Conservation (phyloP, 2,329 filamentous ascomycete species). For the Nemania diffusa region DNA sequence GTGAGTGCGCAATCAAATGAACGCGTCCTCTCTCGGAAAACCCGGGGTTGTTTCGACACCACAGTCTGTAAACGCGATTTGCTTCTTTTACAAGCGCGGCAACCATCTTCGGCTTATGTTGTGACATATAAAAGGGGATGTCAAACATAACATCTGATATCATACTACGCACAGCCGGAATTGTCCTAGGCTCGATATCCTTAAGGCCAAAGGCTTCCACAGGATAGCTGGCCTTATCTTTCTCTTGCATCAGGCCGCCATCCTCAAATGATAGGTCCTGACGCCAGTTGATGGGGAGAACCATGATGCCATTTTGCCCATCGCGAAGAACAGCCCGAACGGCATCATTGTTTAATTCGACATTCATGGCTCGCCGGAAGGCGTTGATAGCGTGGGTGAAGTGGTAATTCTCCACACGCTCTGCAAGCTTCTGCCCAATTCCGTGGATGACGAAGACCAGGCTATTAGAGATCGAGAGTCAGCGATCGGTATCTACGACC, state of each 20-base stretch:
- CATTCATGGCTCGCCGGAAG: slow-evolving; percentile 85
- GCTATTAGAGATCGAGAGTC: slow-evolving; percentile 24
- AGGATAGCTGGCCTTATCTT: slow-evolving; percentile 63
- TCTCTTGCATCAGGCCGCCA: slow-evolving; percentile 68
- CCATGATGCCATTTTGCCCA: slow-evolving; percentile 90
- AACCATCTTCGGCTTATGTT: slow-evolving; percentile 96
- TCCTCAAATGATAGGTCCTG: slow-evolving; percentile 89
- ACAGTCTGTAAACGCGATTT: slow-evolving; percentile 93
- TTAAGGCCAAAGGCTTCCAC: slow-evolving; percentile 73
- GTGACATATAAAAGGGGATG: slow-evolving; percentile 96
- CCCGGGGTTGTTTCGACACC: slow-evolving; percentile 92
- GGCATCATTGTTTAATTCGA: slow-evolving; percentile 78
- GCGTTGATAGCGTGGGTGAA: slow-evolving; percentile 96
- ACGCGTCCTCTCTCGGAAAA: slow-evolving; percentile 85
- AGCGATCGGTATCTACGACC: neutral
- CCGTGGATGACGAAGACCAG: slow-evolving; percentile 92
- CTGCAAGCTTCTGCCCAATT: slow-evolving; percentile 95
- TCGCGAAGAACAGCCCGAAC: slow-evolving; percentile 81
- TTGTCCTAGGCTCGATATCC: slow-evolving; percentile 90
- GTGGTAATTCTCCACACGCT: slow-evolving; percentile 94
- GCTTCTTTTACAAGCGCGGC: slow-evolving; percentile 88
- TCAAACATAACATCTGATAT: slow-evolving; percentile 99
- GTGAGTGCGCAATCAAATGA: slow-evolving; percentile 90
- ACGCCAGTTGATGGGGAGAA: slow-evolving; percentile 94
- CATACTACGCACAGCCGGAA: slow-evolving; percentile 91